Base-by-base conservation (phyloP, 345 rosid species). In the Citrus inodora region DNA sequence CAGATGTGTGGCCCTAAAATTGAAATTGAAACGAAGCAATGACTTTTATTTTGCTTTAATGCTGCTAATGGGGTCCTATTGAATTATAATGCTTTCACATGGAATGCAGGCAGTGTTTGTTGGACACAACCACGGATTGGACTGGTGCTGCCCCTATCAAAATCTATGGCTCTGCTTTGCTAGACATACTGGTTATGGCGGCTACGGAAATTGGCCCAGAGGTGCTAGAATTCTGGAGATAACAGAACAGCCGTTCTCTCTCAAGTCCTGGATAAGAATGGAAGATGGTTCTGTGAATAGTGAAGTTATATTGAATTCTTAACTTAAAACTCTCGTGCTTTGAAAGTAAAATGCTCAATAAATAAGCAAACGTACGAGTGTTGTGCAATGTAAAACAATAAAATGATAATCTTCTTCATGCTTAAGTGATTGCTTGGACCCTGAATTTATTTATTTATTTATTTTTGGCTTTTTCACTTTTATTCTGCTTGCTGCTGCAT, bases 101-200 rank as follows among this genome's bases (percentile, higher is more conserved):
- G 70, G 75, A 70, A 66, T 19, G 84, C 88, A 92, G 98, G 94
- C 97, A 62, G 88, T 93, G 46, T 90, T 93, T 87, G 97, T 89
- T 35, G 99, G 98, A 70, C 99, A 91, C 83, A 90, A 92, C 89
- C 99, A 91, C 76, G 98, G 99, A 82, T 70, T 96, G 71, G 98
- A 96, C 85, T 91, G 98, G 98, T 96, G 97, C 73, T 96, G 99
- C 84, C 99, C 97, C 30, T 76, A 88, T 80, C 67, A 70, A 71
- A 88, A 86, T 70, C 87, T 91, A 13, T 93, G 98, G 99, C 91
- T 95, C 40, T 95, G 99, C 91, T 95, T 83, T 85, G 98, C 99
- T 1, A 87, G 98, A 86, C 97, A 93, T 80, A 86, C 95, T 0
- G 94, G 98, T 67, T 87, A 90, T 53, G 98, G 97, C 56, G 98